Evolutionary conservation across 208 protist species (phyloP).

Genomic region (Trypanosoma grayi): DNA sequence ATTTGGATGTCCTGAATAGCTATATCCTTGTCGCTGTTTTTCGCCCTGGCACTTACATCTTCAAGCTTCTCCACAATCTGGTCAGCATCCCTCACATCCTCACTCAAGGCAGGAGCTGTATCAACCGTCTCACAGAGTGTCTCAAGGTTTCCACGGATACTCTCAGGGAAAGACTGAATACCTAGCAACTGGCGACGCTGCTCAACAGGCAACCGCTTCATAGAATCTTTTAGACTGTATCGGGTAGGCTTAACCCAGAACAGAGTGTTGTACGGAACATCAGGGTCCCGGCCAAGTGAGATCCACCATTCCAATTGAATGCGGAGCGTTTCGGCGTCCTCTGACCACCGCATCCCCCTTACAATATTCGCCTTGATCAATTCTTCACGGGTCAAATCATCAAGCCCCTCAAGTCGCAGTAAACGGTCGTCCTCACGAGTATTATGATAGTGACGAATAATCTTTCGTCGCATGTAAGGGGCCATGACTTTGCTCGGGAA

Average conservation of each 20-base stretch:
- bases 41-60: slow-evolving; percentile 71
- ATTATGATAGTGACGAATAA: slow-evolving; percentile 78
- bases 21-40: slow-evolving; percentile 72
- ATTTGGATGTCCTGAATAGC: slow-evolving; percentile 59
- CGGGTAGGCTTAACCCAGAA: slow-evolving; percentile 89
- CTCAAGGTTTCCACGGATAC: slow-evolving; percentile 75
- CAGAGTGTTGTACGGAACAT: slow-evolving; percentile 86
- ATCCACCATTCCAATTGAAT: slow-evolving; percentile 89
- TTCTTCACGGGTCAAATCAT: slow-evolving; percentile 74
- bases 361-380: slow-evolving; percentile 83
- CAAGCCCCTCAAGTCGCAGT: slow-evolving; percentile 76
- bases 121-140: slow-evolving; percentile 83
- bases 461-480: slow-evolving; percentile 58
- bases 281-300: slow-evolving; percentile 64
- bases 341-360: slow-evolving; percentile 88
- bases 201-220: slow-evolving; percentile 77
- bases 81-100: slow-evolving; percentile 61
- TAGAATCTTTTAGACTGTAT: slow-evolving; percentile 80
- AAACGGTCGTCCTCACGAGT: slow-evolving; percentile 81
- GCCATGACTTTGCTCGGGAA: slow-evolving; percentile 58
- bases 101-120: slow-evolving; percentile 53
- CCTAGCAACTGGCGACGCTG: slow-evolving; percentile 84
- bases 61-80: slow-evolving; percentile 72
- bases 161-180: slow-evolving; percentile 86
- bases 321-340: slow-evolving; percentile 74